phyloP scores from a whole-genome alignment of 176 grass and related monocot species.

The Cenchrus fungigraminus region DNA sequence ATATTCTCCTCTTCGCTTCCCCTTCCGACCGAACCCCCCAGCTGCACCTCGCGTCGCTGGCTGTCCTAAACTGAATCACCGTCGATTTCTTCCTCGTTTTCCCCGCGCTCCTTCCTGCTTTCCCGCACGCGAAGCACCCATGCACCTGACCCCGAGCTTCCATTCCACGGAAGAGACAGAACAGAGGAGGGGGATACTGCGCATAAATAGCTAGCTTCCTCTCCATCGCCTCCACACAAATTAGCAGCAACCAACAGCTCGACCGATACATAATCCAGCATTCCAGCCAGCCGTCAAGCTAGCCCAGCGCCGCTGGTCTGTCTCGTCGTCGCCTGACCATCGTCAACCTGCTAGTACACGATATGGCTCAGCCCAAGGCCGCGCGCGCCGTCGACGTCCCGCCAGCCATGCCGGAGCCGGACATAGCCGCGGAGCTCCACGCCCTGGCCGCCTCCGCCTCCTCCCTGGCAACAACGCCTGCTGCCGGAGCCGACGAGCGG shows the following conservation, averaged over 20 bases:
- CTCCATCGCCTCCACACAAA: neutral
- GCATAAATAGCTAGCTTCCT: slow-evolving; percentile 28
- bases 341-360: neutral
- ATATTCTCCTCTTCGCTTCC: neutral
- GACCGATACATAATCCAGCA: too few relatives aligned
- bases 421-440: slow-evolving; percentile 27
- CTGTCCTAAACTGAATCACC: neutral
- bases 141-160: neutral
- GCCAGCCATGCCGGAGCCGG: neutral
- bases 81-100: neutral
- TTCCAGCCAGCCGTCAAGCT: too few relatives aligned
- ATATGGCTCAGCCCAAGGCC: slow-evolving; percentile 55
- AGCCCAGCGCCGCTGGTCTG: too few relatives aligned
- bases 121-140: neutral
- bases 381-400: slow-evolving; percentile 46
- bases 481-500: neutral
- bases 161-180: too few relatives aligned
- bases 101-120: neutral
- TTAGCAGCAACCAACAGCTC: neutral
- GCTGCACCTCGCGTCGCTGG: neutral
- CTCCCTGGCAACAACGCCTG: neutral
- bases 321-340: neutral
- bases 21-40: too few relatives aligned
- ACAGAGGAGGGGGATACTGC: neutral
- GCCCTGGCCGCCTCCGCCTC: neutral